Base-by-base conservation (phyloP, 352 stramenopile genomes). In the Pythium dissimile region DNA sequence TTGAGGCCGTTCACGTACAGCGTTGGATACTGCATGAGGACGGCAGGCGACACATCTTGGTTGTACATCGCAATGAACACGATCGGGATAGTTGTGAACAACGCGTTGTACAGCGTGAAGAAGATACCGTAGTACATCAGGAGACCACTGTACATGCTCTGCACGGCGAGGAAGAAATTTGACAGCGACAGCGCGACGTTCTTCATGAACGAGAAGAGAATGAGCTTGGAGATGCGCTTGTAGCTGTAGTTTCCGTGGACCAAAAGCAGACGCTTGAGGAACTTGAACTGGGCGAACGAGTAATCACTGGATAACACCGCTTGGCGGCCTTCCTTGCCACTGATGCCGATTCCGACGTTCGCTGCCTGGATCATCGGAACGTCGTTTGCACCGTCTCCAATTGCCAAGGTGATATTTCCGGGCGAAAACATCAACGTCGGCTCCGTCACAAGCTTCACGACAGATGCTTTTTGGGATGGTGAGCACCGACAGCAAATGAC, bases 1-100 rank as follows among this genome's bases (percentile, higher is more conserved):
- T 92, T 90, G 27, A 95, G 49, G 2, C 86, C 86, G 45, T 95
- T 95, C 51, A 88, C 77, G 41, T 95, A 95, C 62, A 95, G 68
- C 15, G 84, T 92, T 13, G 86, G 86, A 62, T 95, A 95, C 62
- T 95, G 86, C 86, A 94, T 94, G 16, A 95, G 72, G 47, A 92
- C 86, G 0, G 81, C 80, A 31, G 86, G 84, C n/a, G 79, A 92
- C 24, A 94, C 84, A 27, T 95, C 86, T 59, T 95, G 86, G 52
- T 95, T 95, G 72, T 94, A 95, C 84, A 95, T 95, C 30, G 86
- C 86, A 53, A 95, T 92, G 34, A 95, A 58, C 21, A 95, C 86
- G 54, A 95, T 95, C 13, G 86, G 86, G 51, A 95, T 92, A 6
- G 86, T 95, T 52, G 86, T 93, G 59, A 95, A 95, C 12, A 95